Conservation (phyloP, 257 asterid genomes). For the Fraxinus pennsylvanica region DNA sequence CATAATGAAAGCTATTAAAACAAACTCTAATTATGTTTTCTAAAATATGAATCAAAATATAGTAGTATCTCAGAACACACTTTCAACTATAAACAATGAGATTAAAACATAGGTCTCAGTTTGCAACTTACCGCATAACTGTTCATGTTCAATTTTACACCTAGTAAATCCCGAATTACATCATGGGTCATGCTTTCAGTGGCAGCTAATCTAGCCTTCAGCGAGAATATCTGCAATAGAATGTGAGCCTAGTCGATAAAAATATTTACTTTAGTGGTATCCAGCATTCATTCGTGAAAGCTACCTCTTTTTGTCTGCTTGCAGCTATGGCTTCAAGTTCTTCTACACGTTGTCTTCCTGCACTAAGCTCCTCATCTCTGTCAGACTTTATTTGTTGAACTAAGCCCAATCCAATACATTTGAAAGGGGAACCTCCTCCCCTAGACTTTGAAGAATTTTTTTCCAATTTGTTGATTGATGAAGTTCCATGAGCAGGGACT, state of each 20-base stretch:
- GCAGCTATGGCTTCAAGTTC: conserved; percentile 90
- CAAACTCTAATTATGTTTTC: no score
- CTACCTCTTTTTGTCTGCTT: conserved; percentile 92
- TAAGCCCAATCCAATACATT: conserved; percentile 93
- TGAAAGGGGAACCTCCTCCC: conserved; percentile 98
- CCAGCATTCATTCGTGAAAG: conserved; percentile 17
- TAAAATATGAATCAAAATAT: no score
- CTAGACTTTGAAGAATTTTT: conserved; percentile 71
- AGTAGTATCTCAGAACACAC: neutral
- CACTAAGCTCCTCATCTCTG: conserved; percentile 87
- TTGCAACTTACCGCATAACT: conserved; percentile 70
- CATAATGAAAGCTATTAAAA: no score
- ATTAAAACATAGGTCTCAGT: neutral
- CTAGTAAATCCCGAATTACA: conserved; percentile 88
- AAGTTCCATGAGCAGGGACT: conserved; percentile 53
- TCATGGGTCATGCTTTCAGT: conserved; percentile 99
- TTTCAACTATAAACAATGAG: conserved; percentile 1
- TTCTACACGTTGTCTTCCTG: conserved; percentile 72
- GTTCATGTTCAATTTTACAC: conserved; percentile 87
- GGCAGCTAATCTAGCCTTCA: conserved; percentile 86
- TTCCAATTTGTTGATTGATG: conserved; percentile 75
- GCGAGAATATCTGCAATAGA: conserved; percentile 75
- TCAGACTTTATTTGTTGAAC: conserved; percentile 92
- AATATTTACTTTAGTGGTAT: conserved; percentile 2
- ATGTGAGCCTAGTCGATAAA: neutral